Base-by-base conservation (phyloP, 345 rosid species). In the Cardamine chenopodiifolia region DNA sequence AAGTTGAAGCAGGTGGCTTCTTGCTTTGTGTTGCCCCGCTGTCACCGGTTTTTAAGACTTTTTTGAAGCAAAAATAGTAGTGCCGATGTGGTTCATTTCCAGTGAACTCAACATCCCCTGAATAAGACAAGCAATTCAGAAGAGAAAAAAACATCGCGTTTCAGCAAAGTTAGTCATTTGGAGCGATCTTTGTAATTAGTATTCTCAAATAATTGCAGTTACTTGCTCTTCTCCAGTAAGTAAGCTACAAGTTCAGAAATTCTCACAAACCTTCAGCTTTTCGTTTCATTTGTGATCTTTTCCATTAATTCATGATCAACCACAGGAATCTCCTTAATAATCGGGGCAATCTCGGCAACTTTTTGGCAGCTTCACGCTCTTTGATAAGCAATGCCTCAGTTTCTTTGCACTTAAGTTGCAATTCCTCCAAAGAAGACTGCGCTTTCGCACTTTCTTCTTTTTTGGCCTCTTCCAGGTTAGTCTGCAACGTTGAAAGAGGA, bases 401-500 rank as follows among this genome's bases (percentile, higher is more conserved):
- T 84, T 92, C 91, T 77, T 85, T 89, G 82, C 90, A 88, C 77
- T 83, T 86, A 71, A 84, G 83, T 80, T 92, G 87, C 83, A 88
- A 71, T 66, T 89, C 95, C 70, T 87, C 92, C 83, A 90, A 85
- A 75, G 93, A 81, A 75, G 92, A 86, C 70, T 96, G 94, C 7
- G 90, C 82, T 83, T 90, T 96, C 17, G 84, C 87, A 85, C 90
- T 92, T 82, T 96, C 99, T 80, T 89, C 97, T 14, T 82, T 92
- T 82, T 90, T 92, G 75, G 97, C 83, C 80, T 92, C 99, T 86
- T 96, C 99, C 72, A 89, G 14, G 80, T 96, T 98, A 87, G 87
- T 87, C 98, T 96, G 75, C 71, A 87, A 47, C 47, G 22, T 56
- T 54, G 34, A 57, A 52, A 40, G 70, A 59, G 68, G 44, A 66